Conservation (phyloP, 2,329 filamentous ascomycete genomes). For the Colletotrichum aenigma region DNA sequence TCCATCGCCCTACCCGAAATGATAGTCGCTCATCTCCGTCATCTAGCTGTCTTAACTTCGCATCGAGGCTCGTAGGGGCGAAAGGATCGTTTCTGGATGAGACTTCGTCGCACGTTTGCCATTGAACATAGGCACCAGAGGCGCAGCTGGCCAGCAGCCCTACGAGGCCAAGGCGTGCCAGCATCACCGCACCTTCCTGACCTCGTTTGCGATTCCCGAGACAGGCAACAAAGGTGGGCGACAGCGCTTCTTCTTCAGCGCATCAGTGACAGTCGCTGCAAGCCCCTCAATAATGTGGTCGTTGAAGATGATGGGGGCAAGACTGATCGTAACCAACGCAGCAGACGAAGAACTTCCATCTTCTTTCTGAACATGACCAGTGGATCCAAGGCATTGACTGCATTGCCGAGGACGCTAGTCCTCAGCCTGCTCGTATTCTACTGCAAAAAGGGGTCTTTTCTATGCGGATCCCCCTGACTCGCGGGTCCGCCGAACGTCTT, state of each 20-base stretch:
- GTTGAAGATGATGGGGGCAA: not conserved
- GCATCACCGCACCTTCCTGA: not conserved
- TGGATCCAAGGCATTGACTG: not conserved
- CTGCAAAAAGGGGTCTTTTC: not conserved
- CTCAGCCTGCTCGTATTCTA: slow-evolving; percentile 1
- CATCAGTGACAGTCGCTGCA: not conserved
- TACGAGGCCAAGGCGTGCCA: not conserved
- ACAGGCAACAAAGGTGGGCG: not conserved
- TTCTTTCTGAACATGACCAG: not conserved
- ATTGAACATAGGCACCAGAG: slow-evolving; percentile 23
- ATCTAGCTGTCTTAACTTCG: not conserved
- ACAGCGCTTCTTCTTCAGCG: not conserved
- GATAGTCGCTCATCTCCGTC: not conserved
- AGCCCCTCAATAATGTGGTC: not conserved
- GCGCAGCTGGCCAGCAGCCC: not conserved
- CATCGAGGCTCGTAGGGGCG: not conserved
- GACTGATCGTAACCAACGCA: not conserved
- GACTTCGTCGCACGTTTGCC: slow-evolving; percentile 17
- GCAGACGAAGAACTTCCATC: not conserved
- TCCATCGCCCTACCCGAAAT: not conserved
- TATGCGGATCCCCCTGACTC: not conserved
- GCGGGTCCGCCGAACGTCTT: not conserved
- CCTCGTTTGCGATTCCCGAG: not conserved
- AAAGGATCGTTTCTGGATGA: not conserved
- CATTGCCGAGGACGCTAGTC: slow-evolving; percentile 3